Evolutionary conservation across 495 filamentous ascomycete genomes (phyloP), one percentile per base, ranked within the genome.

Genomic region (Talaromyces thailandensis): DNA sequence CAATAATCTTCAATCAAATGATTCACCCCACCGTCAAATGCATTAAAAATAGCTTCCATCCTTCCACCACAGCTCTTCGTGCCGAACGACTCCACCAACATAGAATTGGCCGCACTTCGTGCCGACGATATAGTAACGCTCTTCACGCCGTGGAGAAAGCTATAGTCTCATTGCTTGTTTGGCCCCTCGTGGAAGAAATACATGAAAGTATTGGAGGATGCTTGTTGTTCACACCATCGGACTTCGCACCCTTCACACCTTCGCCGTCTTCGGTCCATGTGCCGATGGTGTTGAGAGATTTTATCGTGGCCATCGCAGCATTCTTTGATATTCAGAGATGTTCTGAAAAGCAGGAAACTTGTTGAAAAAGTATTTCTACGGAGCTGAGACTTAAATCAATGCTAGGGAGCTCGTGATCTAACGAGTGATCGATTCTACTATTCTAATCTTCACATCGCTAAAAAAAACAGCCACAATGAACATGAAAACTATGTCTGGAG

Each of bases 221-320:
- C 9, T 48, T 11, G 11, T 26, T 35, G 40, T 62, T 64, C 60
- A 43, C 63, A 57, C 65, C 65, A 50, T 14, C 67, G 65, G 65
- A 45, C 67, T 67, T 67, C 67, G 50, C 58, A 50, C 65, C 67
- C 0, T 53, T 9, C 50, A 28, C 21, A 53, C 21, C 25, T 16
- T 4, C 50, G 21, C 23, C n/a, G 18, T 48, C 1, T 14, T 40
- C 35, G 35, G 35, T 40, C 14, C 35, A 16, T 14, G 35, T 16
- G 35, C 35, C 35, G 35, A 40, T 16, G 35, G 11, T 2, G 12
- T 4, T 12, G 35, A 40, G 35, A 40, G 35, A 40, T 40, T 16
- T 16, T 16, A 40, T 40, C 3, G 35, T 40, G 3, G 12, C 14
- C 31, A 16, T 4, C 3, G 16, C 12, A 40, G 14, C 14, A 16